Evolutionary conservation across 257 asterid genomes (phyloP).

Genomic region (Nicotiana obtusifolia): DNA sequence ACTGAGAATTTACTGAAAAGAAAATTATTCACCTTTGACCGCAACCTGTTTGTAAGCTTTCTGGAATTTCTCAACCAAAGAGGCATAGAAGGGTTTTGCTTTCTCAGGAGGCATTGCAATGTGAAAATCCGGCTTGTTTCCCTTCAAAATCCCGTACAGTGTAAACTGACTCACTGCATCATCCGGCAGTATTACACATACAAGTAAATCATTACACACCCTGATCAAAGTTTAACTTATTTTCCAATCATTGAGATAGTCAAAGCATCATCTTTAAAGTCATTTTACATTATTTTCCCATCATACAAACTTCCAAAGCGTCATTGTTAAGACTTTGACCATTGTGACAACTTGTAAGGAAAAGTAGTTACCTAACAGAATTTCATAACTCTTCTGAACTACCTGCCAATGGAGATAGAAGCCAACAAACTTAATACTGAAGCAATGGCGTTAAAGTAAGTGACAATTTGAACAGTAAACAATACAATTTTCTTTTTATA

Average conservation of each 20-base stretch:
- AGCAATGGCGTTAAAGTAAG: slow-evolving; percentile 6
- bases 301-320: neutral
- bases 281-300: neutral
- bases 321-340: neutral
- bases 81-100: slow-evolving; percentile 67
- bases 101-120: slow-evolving; percentile 90
- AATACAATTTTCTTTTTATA: neutral
- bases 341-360: neutral
- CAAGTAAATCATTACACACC: neutral
- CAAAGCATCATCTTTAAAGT: neutral
- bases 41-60: slow-evolving; percentile 62
- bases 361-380: slow-evolving; percentile 56
- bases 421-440: slow-evolving; percentile 15
- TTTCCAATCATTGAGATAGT: neutral
- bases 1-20: neutral
- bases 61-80: slow-evolving; percentile 68
- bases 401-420: slow-evolving; percentile 50
- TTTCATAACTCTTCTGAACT: slow-evolving; percentile 66
- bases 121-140: slow-evolving; percentile 94
- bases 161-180: slow-evolving; percentile 93
- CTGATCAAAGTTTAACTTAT: neutral
- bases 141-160: slow-evolving; percentile 72
- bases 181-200: slow-evolving; percentile 13
- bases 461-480: neutral
- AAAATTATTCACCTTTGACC: slow-evolving; percentile 49